Conservation (phyloP, 805 yeast species). For the Kuraishia ogatae region DNA sequence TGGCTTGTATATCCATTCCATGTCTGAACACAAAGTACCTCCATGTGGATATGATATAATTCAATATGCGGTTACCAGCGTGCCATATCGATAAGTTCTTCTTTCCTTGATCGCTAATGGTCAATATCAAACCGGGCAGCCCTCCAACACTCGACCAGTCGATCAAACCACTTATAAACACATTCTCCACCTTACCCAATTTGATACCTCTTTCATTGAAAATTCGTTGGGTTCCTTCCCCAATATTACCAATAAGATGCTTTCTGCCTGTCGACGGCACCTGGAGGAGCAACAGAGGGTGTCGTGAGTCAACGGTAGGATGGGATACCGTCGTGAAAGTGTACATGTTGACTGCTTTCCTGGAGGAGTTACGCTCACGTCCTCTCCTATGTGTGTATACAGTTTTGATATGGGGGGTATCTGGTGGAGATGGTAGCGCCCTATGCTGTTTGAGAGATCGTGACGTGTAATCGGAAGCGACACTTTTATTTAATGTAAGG, state of each 20-base stretch:
- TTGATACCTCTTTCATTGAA: constrained; percentile 52
- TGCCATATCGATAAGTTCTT: constrained; percentile 46
- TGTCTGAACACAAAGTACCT: constrained; percentile 78
- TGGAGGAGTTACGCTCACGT: not conserved
- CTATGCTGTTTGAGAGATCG: not conserved
- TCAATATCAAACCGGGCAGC: constrained; percentile 78
- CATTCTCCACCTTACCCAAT: constrained; percentile 47
- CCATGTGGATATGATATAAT: constrained; percentile 71
- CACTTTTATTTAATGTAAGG: not conserved
- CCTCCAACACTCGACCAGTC: constrained; percentile 85
- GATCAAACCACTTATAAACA: constrained; percentile 74
- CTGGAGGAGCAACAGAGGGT: constrained; percentile 45
- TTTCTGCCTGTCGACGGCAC: constrained; percentile 41
- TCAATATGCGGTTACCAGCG: constrained; percentile 30
- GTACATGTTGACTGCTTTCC: not conserved
- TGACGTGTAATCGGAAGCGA: not conserved
- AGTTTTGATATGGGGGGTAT: not conserved
- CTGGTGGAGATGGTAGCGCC: not conserved
- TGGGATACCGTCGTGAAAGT: constrained; percentile 42
- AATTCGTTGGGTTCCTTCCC: constrained; percentile 82
- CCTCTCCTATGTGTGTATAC: not conserved
- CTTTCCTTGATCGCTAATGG: constrained; percentile 72
- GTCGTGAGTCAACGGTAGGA: constrained; percentile 50
- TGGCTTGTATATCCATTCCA: constrained; percentile 40
- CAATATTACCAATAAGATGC: constrained; percentile 68